Percentiles rank a stretch among this genome's conserved stretches.
Conservation (phyloP, 257 asterid genomes). For the Petrea volubilis region DNA sequence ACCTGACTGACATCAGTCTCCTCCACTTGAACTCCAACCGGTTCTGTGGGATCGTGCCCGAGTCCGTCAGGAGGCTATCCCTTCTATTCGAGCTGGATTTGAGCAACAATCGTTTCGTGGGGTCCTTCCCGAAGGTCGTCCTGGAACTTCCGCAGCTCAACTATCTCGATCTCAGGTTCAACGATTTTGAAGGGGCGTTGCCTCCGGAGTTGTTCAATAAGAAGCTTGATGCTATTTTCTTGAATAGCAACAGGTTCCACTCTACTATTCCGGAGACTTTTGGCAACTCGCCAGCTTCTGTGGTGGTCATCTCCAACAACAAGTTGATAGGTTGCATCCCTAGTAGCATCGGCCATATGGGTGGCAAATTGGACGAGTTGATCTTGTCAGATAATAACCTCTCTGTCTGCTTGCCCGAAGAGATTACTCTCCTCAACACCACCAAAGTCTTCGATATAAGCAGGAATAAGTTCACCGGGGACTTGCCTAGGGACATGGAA, state of each 20-base stretch:
- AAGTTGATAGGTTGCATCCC: constrained; percentile 61
- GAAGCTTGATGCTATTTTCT: constrained; percentile 52
- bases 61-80: constrained; percentile 37
- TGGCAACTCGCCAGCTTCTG: constrained; percentile 63
- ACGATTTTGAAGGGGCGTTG: constrained; percentile 78
- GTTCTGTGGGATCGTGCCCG: constrained; percentile 79
- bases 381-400: constrained; percentile 37
- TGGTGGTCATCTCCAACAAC: constrained; percentile 52
- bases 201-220: constrained; percentile 55
- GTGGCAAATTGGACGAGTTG: constrained; percentile 45
- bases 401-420: constrained; percentile 67
- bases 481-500: constrained; percentile 47
- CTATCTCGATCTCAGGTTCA: constrained; percentile 75
- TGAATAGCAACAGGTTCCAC: constrained; percentile 53
- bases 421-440: constrained; percentile 38
- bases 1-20: constrained; percentile 62
- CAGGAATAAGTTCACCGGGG: constrained; percentile 44
- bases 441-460: constrained; percentile 47
- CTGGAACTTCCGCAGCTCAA: constrained; percentile 55
- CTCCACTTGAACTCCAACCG: constrained; percentile 84
- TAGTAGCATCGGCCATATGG: constrained; percentile 52
- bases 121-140: constrained; percentile 67
- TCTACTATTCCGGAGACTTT: constrained; percentile 53
- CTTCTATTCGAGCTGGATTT: constrained; percentile 68
- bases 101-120: constrained; percentile 92